A percentile compares a stretch with the other conserved stretches of the same genome.
Conservation (phyloP, 2,329 filamentous ascomycete species). For the Penicillium italicum region DNA sequence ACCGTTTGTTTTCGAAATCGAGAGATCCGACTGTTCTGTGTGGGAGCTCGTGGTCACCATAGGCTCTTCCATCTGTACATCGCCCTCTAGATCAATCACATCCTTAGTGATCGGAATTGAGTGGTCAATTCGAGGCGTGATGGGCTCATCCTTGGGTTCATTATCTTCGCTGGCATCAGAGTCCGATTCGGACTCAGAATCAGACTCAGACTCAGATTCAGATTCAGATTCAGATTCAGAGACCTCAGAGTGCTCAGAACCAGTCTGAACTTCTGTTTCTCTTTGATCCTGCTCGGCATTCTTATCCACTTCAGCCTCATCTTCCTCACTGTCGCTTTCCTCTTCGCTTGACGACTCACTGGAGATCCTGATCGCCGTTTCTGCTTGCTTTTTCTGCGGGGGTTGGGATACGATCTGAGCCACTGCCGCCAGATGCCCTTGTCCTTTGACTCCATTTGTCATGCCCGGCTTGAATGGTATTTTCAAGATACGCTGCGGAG, state of each 20-base stretch:
- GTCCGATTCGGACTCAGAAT: not conserved
- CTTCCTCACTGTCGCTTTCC: not conserved
- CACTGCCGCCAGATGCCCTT: not conserved
- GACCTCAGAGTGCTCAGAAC: not conserved
- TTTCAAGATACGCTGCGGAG: not conserved
- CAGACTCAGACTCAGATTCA: not conserved
- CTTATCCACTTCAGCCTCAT: not conserved
- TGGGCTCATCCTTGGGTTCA: not conserved
- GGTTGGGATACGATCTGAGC: not conserved
- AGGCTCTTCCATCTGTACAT: slow-evolving; percentile 16
- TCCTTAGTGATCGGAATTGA: not conserved
- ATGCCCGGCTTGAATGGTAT: not conserved
- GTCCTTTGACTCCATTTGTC: not conserved
- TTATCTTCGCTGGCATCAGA: not conserved
- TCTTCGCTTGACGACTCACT: not conserved
- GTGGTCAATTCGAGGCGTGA: not conserved
- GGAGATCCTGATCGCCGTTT: not conserved
- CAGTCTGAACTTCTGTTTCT: not conserved
- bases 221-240: not conserved
- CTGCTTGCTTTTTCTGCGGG: not conserved
- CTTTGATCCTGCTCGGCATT: not conserved
- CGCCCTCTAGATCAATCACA: slow-evolving; percentile 10
- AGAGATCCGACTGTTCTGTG: not conserved
- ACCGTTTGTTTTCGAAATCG: not conserved
- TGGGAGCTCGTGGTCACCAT: not conserved